phyloP scores from a whole-genome alignment of 202 grass and related monocot species.

The Cymbopogon flexuosus region DNA sequence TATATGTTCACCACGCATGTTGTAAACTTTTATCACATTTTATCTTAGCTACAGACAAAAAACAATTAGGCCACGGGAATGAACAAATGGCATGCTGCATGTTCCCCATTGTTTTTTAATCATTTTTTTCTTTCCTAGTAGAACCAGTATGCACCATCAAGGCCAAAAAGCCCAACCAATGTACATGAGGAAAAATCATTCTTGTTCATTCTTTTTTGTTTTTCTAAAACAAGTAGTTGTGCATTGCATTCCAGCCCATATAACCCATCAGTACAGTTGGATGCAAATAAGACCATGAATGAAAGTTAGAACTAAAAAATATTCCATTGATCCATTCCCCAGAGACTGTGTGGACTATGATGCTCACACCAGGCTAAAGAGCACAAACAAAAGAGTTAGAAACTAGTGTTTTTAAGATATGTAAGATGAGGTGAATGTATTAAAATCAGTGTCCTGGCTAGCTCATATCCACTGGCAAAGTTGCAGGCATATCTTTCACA shows the following conservation, averaged over 20 bases:
- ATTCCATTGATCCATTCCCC: not conserved
- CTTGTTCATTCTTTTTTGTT: not conserved
- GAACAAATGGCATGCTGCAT: constrained; percentile 8
- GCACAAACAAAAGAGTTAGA: not conserved
- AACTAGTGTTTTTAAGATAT: not conserved
- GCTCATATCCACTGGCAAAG: not conserved
- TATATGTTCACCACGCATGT: not conserved
- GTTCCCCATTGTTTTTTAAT: not conserved
- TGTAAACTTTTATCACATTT: not conserved
- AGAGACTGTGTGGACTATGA: not conserved
- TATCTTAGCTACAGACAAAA: not conserved
- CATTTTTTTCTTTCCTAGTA: not conserved
- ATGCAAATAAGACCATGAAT: not conserved
- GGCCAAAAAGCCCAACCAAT: not conserved
- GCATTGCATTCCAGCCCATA: not conserved
- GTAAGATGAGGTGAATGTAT: not conserved
- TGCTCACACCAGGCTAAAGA: not conserved
- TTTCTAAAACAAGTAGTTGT: not conserved
- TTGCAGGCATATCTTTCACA: not conserved
- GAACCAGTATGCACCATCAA: not conserved
- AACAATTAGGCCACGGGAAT: not conserved
- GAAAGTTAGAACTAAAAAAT: not conserved
- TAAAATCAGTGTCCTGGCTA: not conserved
- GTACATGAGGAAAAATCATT: not conserved
- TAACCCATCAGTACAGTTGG: not conserved